These are phyloP conservation scores for Penicillium janthinellum DNA, from an alignment of 2,329 filamentous ascomycete genomes.

Conservation along the genomic window DNA sequence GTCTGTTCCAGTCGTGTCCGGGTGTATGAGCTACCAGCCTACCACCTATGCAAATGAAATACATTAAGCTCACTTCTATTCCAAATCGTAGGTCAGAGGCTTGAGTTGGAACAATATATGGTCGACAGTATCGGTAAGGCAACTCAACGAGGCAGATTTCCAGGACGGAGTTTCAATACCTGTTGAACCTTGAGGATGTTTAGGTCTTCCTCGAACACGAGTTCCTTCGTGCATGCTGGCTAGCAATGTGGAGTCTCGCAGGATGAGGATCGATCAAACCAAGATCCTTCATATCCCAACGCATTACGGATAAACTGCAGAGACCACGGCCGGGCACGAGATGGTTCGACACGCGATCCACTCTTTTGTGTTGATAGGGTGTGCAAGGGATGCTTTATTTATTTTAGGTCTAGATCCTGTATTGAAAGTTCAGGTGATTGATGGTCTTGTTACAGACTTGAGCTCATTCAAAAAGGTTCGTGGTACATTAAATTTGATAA, in stretches of 20 bases:
- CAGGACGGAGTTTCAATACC: background rate
- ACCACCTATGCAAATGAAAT: too few relatives aligned
- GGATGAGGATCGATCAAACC: background rate
- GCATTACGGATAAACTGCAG: background rate
- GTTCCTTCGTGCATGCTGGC: background rate
- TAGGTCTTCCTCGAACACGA: too few relatives aligned
- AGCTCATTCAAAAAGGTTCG: background rate
- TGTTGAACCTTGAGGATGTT: background rate
- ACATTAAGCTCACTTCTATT: too few relatives aligned
- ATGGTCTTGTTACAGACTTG: background rate
- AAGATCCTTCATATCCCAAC: background rate
- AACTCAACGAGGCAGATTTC: background rate
- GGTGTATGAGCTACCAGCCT: too few relatives aligned
- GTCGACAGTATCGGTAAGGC: background rate
- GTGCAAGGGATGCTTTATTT: background rate
- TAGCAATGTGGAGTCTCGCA: background rate
- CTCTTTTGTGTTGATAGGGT: background rate
- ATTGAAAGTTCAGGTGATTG: background rate
- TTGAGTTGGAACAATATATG: too few relatives aligned
- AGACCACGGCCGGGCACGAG: background rate
- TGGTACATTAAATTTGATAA: constrained; percentile 5
- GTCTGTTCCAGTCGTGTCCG: too few relatives aligned
- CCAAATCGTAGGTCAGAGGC: too few relatives aligned
- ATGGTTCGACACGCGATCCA: background rate
- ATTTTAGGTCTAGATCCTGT: background rate